Conservation (phyloP, 192 early-diverging fungal genomes). For the Entrophospora sp. region DNA sequence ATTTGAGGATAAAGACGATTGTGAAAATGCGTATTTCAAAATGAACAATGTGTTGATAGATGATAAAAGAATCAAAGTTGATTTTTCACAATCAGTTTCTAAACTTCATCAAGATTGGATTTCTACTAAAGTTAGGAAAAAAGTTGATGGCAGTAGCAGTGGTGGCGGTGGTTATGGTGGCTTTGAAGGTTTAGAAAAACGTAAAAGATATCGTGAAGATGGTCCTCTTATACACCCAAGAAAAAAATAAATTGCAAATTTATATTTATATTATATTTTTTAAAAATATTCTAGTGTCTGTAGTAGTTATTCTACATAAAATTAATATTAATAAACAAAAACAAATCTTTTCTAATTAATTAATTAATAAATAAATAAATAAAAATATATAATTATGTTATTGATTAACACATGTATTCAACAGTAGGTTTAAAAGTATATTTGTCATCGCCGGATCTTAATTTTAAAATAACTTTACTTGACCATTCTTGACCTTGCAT, state of each 20-base stretch:
- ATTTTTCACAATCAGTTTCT: constrained; percentile 94
- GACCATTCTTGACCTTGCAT: constrained; percentile 83
- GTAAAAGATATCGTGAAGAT: constrained; percentile 47
- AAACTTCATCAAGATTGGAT: constrained; percentile 78
- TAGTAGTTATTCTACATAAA: no score
- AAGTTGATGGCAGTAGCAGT: constrained; percentile 24
- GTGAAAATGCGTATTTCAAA: constrained; percentile 91
- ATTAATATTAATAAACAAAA: no score
- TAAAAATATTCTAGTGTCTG: no score
- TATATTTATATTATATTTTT: no score
- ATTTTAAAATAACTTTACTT: constrained; percentile 3
- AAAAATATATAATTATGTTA: no score
- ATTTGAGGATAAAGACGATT: constrained; percentile 77
- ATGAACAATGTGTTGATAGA: constrained; percentile 97
- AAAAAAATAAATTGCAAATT: no score
- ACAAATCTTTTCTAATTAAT: no score
- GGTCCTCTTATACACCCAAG: no score
- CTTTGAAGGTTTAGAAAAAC: constrained; percentile 40
- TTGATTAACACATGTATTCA: not conserved
- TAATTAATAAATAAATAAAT: no score
- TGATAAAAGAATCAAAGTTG: constrained; percentile 91
- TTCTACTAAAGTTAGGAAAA: constrained; percentile 33
- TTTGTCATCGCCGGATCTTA: not conserved
- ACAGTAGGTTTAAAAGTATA: not conserved
- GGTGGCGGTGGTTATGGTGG: constrained; percentile 31